Base-by-base conservation (phyloP, 1,284 basidiomycete genomes). In the Cutaneotrichosporon dermatis region DNA sequence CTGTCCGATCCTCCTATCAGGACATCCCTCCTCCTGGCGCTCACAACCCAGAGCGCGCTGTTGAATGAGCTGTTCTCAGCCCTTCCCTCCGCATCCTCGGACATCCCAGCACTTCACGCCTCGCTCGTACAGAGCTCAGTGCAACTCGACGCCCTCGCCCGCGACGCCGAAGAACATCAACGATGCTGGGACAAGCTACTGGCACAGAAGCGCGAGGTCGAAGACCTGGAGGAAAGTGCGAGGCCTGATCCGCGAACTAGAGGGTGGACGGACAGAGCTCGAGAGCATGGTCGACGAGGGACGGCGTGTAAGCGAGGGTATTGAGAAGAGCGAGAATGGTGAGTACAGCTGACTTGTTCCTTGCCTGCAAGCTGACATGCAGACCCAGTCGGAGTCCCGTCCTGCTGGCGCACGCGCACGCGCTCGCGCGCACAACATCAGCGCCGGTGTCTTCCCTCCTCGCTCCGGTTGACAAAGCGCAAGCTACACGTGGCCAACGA, bases 401-500 rank as follows among this genome's bases (percentile, higher is more conserved):
- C 0, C 62, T 76, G 1, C 60, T 76, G 2, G 61, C 75, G 1
- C 71, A 72, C 43, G 72, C 75, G 1, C 70, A 69, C 34, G 62
- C 69, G n/a, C 62, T 76, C 10, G 60, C 73, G 1, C 59, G 62
- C 42, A 67, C 70, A 35, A 72, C 75, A 4, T 69, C 67, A 4
- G 74, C 74, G 13, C 75, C 75, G 0, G 61, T 74, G n/a, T 69
- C 70, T 2, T 52, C 53, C 15, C 56, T 70, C 2, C 64, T 73
- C 34, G 54, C 65, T 8, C 57, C 60, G 6, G 51, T 66, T 6
- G 70, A 73, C 53, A 66, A 63, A 50, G 64, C 66, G 5, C 65
- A 69, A 46, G 68, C 66, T 25, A 56, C 60, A 5, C 75, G 7
- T 76, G 72, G 71, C 75, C 75, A 72, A 66, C 13, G 75, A 76